A percentile compares a stretch with the other conserved stretches of the same genome.
These are phyloP conservation scores for Plenodomus lindquistii DNA, from an alignment of 2,329 filamentous ascomycete species.

Conservation along the genomic window DNA sequence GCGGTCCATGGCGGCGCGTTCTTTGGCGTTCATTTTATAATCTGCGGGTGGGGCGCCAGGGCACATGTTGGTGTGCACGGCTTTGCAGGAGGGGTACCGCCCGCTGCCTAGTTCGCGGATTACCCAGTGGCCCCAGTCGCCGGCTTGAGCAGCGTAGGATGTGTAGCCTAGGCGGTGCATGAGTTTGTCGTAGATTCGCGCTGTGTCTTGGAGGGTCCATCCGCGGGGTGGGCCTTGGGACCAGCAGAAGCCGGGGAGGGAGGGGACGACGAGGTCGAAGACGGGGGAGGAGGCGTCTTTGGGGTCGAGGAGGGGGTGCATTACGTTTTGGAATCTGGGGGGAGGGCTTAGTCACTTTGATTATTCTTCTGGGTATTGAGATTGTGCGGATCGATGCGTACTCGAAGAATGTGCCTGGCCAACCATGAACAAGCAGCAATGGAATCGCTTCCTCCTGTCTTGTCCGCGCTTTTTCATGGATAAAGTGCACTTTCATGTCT, in stretches of 20 bases:
- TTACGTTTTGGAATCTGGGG: conserved; percentile 37
- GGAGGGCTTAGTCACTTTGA: no score
- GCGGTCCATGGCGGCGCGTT: conserved; percentile 36
- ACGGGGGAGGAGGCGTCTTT: conserved; percentile 29
- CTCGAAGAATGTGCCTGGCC: conserved; percentile 53
- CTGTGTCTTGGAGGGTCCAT: conserved; percentile 53
- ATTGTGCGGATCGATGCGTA: no score
- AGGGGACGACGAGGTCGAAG: conserved; percentile 63
- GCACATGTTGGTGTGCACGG: conserved; percentile 49
- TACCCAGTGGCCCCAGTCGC: conserved; percentile 50
- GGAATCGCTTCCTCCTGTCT: conserved; percentile 45
- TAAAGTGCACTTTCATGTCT: conserved; percentile 44
- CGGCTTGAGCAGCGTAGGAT: conserved; percentile 45
- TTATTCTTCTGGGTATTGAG: no score
- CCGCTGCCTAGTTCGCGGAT: conserved; percentile 44
- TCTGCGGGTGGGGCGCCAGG: conserved; percentile 42
- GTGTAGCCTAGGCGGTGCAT: conserved; percentile 46
- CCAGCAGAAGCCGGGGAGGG: conserved; percentile 50
- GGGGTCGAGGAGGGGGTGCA: conserved; percentile 41
- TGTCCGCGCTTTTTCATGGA: conserved; percentile 39
- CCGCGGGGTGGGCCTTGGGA: conserved; percentile 19
- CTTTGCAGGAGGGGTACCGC: conserved; percentile 42
- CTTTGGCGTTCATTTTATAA: conserved; percentile 35
- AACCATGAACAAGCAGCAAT: conserved; percentile 50
- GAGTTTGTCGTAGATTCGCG: conserved; percentile 30